Conservation (phyloP, 129 eudicot species). For the Arctium minus region DNA sequence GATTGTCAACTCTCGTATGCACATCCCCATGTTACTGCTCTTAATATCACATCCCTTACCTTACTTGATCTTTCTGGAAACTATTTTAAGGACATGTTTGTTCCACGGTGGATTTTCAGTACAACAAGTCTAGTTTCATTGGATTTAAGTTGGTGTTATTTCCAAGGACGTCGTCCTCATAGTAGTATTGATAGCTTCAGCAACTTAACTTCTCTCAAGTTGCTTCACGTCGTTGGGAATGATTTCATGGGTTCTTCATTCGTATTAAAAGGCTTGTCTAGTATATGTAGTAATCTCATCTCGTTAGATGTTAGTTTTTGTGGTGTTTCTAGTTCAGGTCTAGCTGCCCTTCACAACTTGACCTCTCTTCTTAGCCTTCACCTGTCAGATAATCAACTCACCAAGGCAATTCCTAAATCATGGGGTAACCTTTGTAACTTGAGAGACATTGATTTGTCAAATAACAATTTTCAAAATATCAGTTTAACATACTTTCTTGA, state of each 20-base stretch:
- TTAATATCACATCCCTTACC: neutral
- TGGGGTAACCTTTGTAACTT: conserved; percentile 2
- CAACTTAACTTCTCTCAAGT: conserved; percentile 15
- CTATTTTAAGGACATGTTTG: neutral
- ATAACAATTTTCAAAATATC: neutral
- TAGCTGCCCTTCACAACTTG: neutral
- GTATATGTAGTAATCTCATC: neutral
- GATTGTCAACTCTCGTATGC: neutral
- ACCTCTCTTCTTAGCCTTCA: neutral
- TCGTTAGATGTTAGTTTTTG: neutral
- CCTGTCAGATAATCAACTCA: neutral
- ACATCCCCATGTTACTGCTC: neutral
- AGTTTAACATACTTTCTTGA: too few species aligned
- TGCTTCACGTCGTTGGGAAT: neutral
- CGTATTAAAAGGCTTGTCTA: neutral
- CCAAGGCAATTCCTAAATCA: neutral
- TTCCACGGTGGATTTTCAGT: conserved; percentile 20
- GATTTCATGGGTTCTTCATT: neutral
- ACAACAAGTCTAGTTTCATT: neutral
- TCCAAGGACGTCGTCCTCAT: neutral
- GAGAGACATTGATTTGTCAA: conserved; percentile 10
- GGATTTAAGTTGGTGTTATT: neutral
- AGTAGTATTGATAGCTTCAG: neutral
- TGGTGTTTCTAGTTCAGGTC: conserved; percentile 2
- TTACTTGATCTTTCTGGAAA: conserved; percentile 23